Evolutionary conservation across 495 filamentous ascomycete species (phyloP), one percentile per base, ranked within the genome.

Genomic region (Corynascus novoguineensis): DNA sequence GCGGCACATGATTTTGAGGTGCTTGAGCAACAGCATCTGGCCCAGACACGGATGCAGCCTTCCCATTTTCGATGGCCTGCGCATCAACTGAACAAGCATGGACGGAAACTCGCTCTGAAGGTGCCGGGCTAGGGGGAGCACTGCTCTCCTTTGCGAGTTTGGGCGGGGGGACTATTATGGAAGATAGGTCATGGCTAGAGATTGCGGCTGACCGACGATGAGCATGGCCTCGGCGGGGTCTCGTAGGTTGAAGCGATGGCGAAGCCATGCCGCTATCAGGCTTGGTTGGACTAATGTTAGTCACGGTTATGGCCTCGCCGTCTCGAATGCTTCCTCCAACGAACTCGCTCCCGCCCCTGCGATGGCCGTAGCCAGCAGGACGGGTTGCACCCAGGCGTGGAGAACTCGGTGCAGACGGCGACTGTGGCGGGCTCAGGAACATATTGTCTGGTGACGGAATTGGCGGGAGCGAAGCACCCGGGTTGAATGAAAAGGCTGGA

Each of bases 121-220:
- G 78, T 24, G 83, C 75, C n/a, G 88, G 87, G 45, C 85, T 86
- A 37, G 75, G 71, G 5, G 90, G 89, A 6, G 87, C 85, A 64
- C 84, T 91, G 47, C 74, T 82, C 31, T 79, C 76, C 45, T 75
- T 74, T 28, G 77, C 41, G 19, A 82, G 67, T 21, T 66, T 68
- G 3, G 79, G 67, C 11, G 81, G 79, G 55, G 86, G 85, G 24
- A 89, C 72, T 44, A 95, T 87, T 19, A 83, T 78, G 7, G 83
- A 84, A 7, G 68, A 62, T 4, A 95, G 69, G 71, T 96, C 91
- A 57, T 90, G 84, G 58, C 79, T 86, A n/a, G 90, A 93, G 11
- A 95, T 84, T 1, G 91, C 91, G 32, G 82, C 85, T n/a, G 89
- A 95, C 55, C 91, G 82, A 49, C 90, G 82, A 73, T 95, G 91